A percentile compares a stretch with the other conserved stretches of the same genome.
phyloP scores from a whole-genome alignment of 441 rosid genomes.

The Jatropha podagrica region DNA sequence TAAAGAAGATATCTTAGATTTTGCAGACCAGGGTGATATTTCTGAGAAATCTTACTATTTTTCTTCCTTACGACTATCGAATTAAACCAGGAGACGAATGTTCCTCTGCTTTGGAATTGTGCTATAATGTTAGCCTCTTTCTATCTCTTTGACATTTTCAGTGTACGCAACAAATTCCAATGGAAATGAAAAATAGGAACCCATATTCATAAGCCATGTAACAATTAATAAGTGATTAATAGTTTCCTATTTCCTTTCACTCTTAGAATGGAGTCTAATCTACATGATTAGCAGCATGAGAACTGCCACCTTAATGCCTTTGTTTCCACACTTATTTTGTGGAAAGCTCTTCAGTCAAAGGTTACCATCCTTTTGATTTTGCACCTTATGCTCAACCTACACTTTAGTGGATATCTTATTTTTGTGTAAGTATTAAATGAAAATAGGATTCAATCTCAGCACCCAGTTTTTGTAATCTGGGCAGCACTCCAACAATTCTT shows the following conservation, averaged over 20 bases:
- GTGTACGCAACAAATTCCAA: background rate
- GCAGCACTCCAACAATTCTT: background rate
- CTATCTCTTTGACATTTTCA: background rate
- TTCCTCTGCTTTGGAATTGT: background rate
- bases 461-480: background rate
- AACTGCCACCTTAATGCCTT: background rate
- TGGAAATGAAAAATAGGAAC: background rate
- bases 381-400: background rate
- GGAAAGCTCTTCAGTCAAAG: background rate
- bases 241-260: background rate
- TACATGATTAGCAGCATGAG: background rate
- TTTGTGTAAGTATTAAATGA: background rate
- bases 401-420: background rate
- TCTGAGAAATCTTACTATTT: background rate
- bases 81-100: background rate
- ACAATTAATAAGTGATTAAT: background rate
- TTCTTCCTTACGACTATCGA: background rate
- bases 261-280: background rate
- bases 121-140: too few species aligned
- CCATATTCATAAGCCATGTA: background rate
- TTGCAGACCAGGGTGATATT: background rate
- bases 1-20: background rate
- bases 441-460: background rate
- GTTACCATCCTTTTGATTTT: background rate
- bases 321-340: background rate